A percentile compares a stretch with the other conserved stretches of the same genome.
Evolutionary conservation across 306 rosid genomes (phyloP).

Genomic region (Rosa persica): DNA sequence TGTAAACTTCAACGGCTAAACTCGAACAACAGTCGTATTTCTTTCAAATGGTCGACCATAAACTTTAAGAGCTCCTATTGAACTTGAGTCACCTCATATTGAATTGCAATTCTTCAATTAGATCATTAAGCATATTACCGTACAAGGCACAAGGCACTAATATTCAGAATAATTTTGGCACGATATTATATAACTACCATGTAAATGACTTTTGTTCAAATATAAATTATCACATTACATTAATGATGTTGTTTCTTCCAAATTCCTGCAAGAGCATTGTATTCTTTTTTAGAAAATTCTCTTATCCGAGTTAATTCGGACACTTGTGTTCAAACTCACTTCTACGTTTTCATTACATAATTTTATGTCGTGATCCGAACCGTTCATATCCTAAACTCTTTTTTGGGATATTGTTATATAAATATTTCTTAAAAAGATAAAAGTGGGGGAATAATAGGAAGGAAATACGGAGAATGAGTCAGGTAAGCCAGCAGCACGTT

Average conservation of each 20-base stretch:
- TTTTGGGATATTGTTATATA: background rate
- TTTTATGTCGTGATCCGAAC: background rate
- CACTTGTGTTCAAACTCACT: background rate
- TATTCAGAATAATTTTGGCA: background rate
- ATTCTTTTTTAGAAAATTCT: background rate
- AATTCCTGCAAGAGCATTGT: background rate
- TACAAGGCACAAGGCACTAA: too few species aligned
- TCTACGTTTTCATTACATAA: background rate
- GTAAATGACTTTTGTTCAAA: too few species aligned
- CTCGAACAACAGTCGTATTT: too few species aligned
- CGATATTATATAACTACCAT: background rate
- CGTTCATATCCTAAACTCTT: background rate
- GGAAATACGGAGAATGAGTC: constrained; percentile 28
- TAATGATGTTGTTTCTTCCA: too few species aligned
- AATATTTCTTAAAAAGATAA: background rate
- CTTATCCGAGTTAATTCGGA: background rate
- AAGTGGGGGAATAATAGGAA: background rate
- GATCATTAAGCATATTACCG: too few species aligned
- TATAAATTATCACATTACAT: too few species aligned
- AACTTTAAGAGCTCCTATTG: too few species aligned
- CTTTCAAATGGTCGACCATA: too few species aligned
- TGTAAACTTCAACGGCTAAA: too few species aligned
- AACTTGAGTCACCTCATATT: too few species aligned
- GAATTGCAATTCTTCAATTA: too few species aligned
- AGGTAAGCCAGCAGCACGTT: constrained; percentile 42